Conservation (phyloP, 139 green algal species). For the Pseudopediastrum boryanum region DNA sequence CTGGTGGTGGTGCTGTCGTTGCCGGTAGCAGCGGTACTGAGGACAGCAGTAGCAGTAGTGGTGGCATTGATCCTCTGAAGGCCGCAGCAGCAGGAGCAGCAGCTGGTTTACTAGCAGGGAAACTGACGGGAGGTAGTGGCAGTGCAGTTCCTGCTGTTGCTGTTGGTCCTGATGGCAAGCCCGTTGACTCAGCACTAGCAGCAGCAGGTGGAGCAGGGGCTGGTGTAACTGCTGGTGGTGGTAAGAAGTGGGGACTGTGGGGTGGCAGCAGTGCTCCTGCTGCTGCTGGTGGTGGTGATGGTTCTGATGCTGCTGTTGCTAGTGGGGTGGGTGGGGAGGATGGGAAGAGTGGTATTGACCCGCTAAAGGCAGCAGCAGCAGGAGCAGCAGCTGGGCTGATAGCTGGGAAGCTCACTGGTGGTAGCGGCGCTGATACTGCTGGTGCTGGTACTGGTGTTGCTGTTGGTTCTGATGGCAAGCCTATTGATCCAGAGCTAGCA, state of each 20-base stretch:
- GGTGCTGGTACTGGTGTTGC: background rate
- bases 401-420: no score
- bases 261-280: background rate
- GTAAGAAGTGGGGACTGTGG: background rate
- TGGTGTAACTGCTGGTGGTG: background rate
- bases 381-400: no score
- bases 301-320: background rate
- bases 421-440: background rate
- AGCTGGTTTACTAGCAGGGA: no score
- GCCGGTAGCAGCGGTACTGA: background rate
- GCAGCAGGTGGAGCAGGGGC: background rate
- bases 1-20: background rate
- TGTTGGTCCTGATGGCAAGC: background rate
- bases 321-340: background rate
- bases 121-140: no score
- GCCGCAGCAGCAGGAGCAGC: background rate
- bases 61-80: constrained; percentile 5
- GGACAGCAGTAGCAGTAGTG: background rate
- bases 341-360: no score
- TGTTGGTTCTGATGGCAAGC: background rate
- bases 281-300: background rate
- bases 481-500: background rate
- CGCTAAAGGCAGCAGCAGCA: no score
- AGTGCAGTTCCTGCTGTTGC: no score
- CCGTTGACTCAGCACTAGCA: background rate